These are phyloP conservation scores for Chrysoporthe puriensis DNA, from an alignment of 2,329 filamentous ascomycete species.

Conservation along the genomic window DNA sequence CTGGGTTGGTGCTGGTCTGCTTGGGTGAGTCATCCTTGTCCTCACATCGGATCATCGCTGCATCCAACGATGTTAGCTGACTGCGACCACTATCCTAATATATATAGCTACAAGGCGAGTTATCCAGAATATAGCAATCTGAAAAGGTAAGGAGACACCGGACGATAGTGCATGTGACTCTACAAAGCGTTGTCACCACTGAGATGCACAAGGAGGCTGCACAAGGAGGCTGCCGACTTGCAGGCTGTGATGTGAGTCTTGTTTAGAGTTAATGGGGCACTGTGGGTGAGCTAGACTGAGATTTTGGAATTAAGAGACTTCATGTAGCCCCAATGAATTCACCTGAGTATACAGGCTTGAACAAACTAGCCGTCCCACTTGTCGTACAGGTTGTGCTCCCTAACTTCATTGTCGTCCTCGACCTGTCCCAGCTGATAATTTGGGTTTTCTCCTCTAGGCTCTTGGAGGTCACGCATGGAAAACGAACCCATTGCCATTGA, in stretches of 20 bases:
- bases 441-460: too few relatives aligned
- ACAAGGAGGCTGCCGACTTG: background rate
- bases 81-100: background rate
- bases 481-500: background rate
- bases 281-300: background rate
- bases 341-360: background rate
- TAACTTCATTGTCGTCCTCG: background rate
- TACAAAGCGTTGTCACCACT: background rate
- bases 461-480: background rate
- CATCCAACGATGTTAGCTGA: background rate
- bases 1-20: conserved; percentile 21
- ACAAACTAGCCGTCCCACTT: background rate
- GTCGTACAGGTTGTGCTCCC: background rate
- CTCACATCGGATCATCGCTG: too few relatives aligned
- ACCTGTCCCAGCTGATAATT: background rate
- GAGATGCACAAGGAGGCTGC: background rate
- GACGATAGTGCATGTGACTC: background rate
- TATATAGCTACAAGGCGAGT: conserved; percentile 16
- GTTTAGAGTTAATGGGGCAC: background rate
- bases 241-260: background rate
- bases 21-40: conserved; percentile 21
- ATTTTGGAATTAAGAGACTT: background rate
- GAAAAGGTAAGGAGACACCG: background rate
- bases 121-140: conserved; percentile 20
- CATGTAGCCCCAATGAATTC: background rate